Evolutionary conservation across 2,329 filamentous ascomycete species (phyloP).

Genomic region (Claviceps citrina): DNA sequence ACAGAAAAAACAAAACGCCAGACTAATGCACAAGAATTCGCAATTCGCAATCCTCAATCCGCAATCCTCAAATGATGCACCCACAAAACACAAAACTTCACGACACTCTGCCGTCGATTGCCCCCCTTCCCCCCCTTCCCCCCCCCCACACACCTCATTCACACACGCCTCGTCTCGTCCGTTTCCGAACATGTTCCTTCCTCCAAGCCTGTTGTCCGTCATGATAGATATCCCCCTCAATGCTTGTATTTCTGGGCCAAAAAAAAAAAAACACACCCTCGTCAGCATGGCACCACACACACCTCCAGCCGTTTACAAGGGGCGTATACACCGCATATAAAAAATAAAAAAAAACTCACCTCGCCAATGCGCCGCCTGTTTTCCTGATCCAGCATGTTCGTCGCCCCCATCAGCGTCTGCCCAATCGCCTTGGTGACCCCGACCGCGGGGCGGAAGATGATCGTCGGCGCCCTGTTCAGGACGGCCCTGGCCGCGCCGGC

Average conservation of each 20-base stretch:
- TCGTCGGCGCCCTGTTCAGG: conserved; percentile 70
- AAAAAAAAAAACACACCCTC: background rate
- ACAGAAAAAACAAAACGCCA: background rate
- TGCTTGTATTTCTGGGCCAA: conserved; percentile 33
- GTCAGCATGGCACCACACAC: too few species aligned
- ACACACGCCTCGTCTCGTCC: too few species aligned
- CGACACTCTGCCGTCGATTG: background rate
- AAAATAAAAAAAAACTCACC: conserved; percentile 39
- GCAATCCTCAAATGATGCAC: too few species aligned
- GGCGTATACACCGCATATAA: background rate
- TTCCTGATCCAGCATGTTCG: conserved; percentile 74
- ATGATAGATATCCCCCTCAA: conserved; percentile 14
- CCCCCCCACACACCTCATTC: too few species aligned
- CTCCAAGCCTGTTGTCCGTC: too few species aligned
- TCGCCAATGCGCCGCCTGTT: conserved; percentile 74
- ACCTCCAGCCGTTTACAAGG: too few species aligned
- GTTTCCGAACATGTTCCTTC: too few species aligned
- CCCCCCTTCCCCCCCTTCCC: background rate
- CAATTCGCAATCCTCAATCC: too few species aligned
- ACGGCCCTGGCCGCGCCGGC: conserved; percentile 67
- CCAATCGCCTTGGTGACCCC: conserved; percentile 80
- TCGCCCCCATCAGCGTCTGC: conserved; percentile 79
- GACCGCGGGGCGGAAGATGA: conserved; percentile 79
- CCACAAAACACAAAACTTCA: too few species aligned
- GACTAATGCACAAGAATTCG: conserved; percentile 3